Percentiles rank a stretch among this genome's conserved stretches.
phyloP scores from a whole-genome alignment of 345 rosid species.

The Nasturtium officinale region DNA sequence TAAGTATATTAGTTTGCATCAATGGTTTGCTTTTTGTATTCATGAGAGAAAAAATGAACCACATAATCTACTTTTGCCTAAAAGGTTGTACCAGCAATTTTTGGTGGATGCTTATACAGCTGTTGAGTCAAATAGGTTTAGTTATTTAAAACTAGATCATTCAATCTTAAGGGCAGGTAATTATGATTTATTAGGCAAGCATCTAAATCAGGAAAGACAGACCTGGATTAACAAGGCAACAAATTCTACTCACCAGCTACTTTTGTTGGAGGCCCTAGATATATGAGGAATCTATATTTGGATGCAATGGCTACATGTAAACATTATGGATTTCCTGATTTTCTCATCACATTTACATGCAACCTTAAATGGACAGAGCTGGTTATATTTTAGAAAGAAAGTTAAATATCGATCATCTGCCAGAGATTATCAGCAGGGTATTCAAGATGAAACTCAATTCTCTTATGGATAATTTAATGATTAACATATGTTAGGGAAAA shows the following conservation, averaged over 20 bases:
- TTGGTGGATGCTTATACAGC: background rate
- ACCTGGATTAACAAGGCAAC: background rate
- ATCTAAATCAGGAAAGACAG: background rate
- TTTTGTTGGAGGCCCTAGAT: background rate
- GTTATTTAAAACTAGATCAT: background rate
- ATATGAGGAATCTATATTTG: background rate
- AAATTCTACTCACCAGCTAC: background rate
- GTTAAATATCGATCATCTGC: background rate
- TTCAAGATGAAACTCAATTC: background rate
- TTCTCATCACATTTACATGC: background rate
- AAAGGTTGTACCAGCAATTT: background rate
- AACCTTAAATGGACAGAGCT: background rate
- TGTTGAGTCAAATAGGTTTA: background rate
- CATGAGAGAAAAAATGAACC: background rate
- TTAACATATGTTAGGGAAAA: background rate
- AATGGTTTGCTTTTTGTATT: background rate
- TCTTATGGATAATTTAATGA: background rate
- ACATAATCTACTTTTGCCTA: background rate
- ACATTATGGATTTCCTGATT: background rate
- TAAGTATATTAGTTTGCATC: background rate
- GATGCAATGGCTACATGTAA: background rate
- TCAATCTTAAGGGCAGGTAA: background rate
- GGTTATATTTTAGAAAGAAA: background rate
- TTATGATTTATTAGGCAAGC: background rate
- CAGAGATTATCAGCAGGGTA: background rate